Evolutionary conservation across 2,329 filamentous ascomycete species (phyloP).

Genomic region (Aspergillus pseudoglaucus): DNA sequence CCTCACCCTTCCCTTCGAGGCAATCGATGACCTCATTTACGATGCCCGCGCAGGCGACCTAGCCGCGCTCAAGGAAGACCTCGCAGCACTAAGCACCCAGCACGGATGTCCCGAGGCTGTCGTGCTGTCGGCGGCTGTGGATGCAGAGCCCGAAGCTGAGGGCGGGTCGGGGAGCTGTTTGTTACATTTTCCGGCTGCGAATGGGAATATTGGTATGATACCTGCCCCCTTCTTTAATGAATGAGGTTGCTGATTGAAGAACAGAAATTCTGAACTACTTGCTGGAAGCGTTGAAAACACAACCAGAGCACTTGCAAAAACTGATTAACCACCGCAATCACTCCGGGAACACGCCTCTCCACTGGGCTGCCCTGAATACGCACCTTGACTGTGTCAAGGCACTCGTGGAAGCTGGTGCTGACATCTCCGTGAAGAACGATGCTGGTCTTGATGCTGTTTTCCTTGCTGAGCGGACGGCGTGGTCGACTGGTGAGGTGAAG

Average conservation of each 20-base stretch:
- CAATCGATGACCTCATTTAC: slow-evolving; percentile 89
- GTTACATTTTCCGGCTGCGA: slow-evolving; percentile 87
- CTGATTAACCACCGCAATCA: slow-evolving; percentile 57
- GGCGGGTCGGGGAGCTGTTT: slow-evolving; percentile 42
- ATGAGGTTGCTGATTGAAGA: slow-evolving; percentile 6
- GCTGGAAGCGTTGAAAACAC: slow-evolving; percentile 33
- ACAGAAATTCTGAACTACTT: slow-evolving; percentile 45
- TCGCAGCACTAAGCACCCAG: slow-evolving; percentile 56
- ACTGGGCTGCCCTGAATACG: slow-evolving; percentile 89
- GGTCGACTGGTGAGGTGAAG: slow-evolving; percentile 48
- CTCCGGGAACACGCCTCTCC: slow-evolving; percentile 82
- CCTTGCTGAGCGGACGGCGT: slow-evolving; percentile 63
- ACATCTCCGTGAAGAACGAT: slow-evolving; percentile 70
- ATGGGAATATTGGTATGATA: slow-evolving; percentile 69
- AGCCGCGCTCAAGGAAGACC: slow-evolving; percentile 55
- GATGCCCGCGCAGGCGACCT: slow-evolving; percentile 72
- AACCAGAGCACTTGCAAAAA: slow-evolving; percentile 16
- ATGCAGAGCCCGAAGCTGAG: slow-evolving; percentile 70
- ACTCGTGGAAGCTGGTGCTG: slow-evolving; percentile 69
- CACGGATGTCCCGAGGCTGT: slow-evolving; percentile 56
- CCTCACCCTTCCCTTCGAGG: slow-evolving; percentile 59
- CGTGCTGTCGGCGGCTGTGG: slow-evolving; percentile 63
- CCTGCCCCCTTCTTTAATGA: no score
- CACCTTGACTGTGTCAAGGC: slow-evolving; percentile 74
- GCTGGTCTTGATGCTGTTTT: slow-evolving; percentile 77